Conservation (phyloP, 768 basidiomycete genomes). For the Sistotremastrum suecicum region DNA sequence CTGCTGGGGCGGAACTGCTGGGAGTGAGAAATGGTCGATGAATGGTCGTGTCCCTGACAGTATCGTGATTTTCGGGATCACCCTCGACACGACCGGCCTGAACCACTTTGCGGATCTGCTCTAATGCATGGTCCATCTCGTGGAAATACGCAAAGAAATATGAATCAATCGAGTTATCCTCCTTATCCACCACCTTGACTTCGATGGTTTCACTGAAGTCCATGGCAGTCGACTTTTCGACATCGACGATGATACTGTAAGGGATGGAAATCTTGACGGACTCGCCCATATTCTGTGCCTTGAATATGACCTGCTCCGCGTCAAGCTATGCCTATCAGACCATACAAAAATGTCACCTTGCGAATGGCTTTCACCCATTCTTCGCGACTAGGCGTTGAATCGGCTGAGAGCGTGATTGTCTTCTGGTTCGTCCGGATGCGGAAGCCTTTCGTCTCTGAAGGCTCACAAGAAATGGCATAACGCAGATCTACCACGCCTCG, state of each 20-base stretch:
- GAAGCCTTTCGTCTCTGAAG: slow-evolving; percentile 63
- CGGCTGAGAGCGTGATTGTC: slow-evolving; percentile 53
- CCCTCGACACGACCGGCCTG: slow-evolving; percentile 20
- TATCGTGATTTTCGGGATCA: slow-evolving; percentile 5
- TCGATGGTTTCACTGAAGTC: slow-evolving; percentile 97
- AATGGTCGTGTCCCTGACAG: slow-evolving; percentile 16
- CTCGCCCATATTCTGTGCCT: slow-evolving; percentile 92
- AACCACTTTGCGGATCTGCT: slow-evolving; percentile 69
- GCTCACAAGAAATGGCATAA: slow-evolving; percentile 83
- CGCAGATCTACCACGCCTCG: slow-evolving; percentile 92
- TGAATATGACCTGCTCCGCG: slow-evolving; percentile 55
- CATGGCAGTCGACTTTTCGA: slow-evolving; percentile 77
- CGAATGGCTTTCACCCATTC: slow-evolving; percentile 95
- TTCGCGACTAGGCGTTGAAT: slow-evolving; percentile 71
- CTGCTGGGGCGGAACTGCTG: neutral
- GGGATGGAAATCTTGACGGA: slow-evolving; percentile 97
- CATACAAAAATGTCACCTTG: slow-evolving; percentile 23
- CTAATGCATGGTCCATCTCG: slow-evolving; percentile 60
- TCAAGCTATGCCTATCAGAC: neutral
- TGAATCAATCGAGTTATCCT: slow-evolving; percentile 56
- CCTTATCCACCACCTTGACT: slow-evolving; percentile 60
- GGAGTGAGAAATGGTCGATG: neutral
- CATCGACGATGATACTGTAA: slow-evolving; percentile 76
- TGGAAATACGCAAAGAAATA: slow-evolving; percentile 95
- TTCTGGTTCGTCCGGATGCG: slow-evolving; percentile 76